Evolutionary conservation across 2,329 filamentous ascomycete species (phyloP).

Genomic region (Tolypocladium pustulatum): DNA sequence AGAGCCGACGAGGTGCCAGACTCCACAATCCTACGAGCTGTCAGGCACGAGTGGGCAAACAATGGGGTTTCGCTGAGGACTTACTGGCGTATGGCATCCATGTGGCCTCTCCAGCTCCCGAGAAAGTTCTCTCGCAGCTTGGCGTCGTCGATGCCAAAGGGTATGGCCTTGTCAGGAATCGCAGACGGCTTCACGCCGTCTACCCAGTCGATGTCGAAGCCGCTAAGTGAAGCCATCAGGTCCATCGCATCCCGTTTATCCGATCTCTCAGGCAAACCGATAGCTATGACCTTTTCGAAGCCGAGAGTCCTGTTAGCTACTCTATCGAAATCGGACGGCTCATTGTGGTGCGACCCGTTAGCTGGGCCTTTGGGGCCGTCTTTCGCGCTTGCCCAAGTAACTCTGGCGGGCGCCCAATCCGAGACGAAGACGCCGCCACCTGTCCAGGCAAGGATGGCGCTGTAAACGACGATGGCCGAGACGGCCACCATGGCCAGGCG

Average conservation of each 20-base stretch:
- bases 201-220: conserved; percentile 32
- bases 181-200: conserved; percentile 30
- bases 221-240: conserved; percentile 33
- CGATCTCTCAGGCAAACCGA: conserved; percentile 36
- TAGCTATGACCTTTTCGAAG: conserved; percentile 40
- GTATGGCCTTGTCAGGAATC: conserved; percentile 25
- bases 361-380: background rate
- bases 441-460: background rate
- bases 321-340: conserved; percentile 1
- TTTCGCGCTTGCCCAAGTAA: background rate
- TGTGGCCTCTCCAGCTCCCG: conserved; percentile 31
- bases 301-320: conserved; percentile 9
- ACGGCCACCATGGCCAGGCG: background rate
- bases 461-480: background rate
- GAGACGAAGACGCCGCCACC: background rate
- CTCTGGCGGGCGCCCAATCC: background rate
- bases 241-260: conserved; percentile 40
- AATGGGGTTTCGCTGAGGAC: background rate
- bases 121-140: conserved; percentile 20
- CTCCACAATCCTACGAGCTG: conserved; percentile 16
- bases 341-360: background rate
- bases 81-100: conserved; percentile 22
- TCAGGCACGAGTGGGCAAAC: background rate
- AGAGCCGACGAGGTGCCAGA: conserved; percentile 23
- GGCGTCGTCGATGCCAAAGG: conserved; percentile 14